Evolutionary conservation across 148 eudicot species (phyloP).

Genomic region (Talinum fruticosum): DNA sequence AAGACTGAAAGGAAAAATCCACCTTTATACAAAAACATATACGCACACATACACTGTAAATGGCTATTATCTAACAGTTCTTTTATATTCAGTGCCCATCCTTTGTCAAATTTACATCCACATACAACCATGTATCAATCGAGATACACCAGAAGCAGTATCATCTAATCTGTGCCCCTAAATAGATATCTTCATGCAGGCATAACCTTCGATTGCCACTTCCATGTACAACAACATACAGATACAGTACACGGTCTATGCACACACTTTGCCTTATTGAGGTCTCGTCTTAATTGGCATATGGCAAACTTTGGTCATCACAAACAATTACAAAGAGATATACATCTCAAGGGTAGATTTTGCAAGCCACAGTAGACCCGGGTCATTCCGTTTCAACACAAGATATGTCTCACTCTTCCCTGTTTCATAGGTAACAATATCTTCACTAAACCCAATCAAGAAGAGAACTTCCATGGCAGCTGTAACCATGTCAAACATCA

Average conservation of each 20-base stretch:
- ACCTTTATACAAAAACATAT: too few species aligned
- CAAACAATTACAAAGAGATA: constrained; percentile 26
- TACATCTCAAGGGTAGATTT: constrained; percentile 67
- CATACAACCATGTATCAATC: background rate
- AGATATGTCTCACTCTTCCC: constrained; percentile 60
- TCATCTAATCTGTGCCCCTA: background rate
- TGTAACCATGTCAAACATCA: constrained; percentile 28
- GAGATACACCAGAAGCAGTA: too few species aligned
- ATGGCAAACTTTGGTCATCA: background rate
- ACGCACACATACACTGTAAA: too few species aligned
- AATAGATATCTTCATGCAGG: background rate
- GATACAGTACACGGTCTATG: background rate
- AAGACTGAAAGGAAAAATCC: too few species aligned
- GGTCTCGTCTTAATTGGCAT: background rate
- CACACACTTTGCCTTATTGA: background rate
- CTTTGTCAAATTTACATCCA: too few species aligned
- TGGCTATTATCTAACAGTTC: too few species aligned
- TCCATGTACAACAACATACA: constrained; percentile 21
- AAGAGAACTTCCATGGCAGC: constrained; percentile 78
- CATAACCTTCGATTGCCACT: background rate
- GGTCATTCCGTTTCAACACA: constrained; percentile 75
- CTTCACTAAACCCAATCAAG: constrained; percentile 74
- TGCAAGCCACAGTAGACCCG: constrained; percentile 88
- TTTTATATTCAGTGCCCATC: too few species aligned
- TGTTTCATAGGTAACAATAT: constrained; percentile 37